phyloP scores from a whole-genome alignment of 441 rosid genomes.

The Capsella rubella region DNA sequence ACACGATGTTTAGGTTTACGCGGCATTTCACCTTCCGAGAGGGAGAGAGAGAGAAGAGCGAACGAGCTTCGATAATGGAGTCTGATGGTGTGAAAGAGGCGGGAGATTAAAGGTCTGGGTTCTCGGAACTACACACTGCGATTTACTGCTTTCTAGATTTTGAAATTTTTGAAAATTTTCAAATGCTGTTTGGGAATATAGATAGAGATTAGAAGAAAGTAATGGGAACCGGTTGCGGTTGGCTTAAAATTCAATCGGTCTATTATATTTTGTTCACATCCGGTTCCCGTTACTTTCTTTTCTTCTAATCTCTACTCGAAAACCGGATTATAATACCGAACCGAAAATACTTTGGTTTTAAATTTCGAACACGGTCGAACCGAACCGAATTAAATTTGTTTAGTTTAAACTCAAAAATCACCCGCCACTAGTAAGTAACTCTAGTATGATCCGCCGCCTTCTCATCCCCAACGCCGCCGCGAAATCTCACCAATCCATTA shows the following conservation, averaged over 20 bases:
- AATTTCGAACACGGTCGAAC: not conserved
- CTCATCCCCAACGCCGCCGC: slow-evolving; percentile 32
- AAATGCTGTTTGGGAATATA: no score
- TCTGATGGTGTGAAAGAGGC: slow-evolving; percentile 27
- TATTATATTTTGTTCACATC: not conserved
- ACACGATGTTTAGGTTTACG: slow-evolving; percentile 51
- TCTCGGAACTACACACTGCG: slow-evolving; percentile 14
- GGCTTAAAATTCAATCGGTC: not conserved
- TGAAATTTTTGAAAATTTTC: not conserved
- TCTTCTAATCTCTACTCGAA: not conserved
- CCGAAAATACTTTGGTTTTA: not conserved
- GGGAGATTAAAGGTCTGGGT: slow-evolving; percentile 30
- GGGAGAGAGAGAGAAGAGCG: slow-evolving; percentile 2
- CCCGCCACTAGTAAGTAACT: slow-evolving; percentile 37
- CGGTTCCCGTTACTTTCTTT: not conserved
- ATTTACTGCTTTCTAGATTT: slow-evolving; percentile 16
- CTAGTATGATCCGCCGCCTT: slow-evolving; percentile 35
- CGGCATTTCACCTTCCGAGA: slow-evolving; percentile 49
- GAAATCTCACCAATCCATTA: slow-evolving; percentile 21
- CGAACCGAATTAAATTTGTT: slow-evolving; percentile 8
- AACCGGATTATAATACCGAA: not conserved
- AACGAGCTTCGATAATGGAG: slow-evolving; percentile 25
- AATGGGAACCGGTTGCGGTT: not conserved
- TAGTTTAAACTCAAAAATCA: slow-evolving; percentile 32
- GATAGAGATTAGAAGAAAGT: no score